Evolutionary conservation across 768 basidiomycete species (phyloP).

Genomic region (Leccinum subtestaceum): DNA sequence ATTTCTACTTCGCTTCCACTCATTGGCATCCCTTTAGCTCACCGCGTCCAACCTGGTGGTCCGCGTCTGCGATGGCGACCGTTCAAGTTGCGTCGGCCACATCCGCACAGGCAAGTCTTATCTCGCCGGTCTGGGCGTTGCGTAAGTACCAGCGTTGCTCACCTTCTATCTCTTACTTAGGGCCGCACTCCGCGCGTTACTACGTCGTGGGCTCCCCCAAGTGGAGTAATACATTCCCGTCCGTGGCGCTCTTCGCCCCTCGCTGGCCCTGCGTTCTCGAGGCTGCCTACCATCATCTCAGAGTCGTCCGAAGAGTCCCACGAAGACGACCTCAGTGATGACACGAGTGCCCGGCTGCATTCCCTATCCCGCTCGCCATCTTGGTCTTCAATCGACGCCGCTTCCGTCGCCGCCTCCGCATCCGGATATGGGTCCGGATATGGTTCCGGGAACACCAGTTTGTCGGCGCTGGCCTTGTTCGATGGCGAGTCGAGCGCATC

Average conservation of each 20-base stretch:
- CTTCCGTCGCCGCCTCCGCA: conserved; percentile 7
- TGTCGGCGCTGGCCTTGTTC: conserved; percentile 1
- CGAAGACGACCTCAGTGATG: background rate
- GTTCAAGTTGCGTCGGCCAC: background rate
- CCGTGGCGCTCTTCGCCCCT: conserved; percentile 33
- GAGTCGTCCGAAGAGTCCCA: conserved; percentile 22
- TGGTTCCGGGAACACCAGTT: conserved; percentile 13
- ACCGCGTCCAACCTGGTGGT: background rate
- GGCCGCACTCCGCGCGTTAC: conserved; percentile 16
- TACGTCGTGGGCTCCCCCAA: conserved; percentile 6
- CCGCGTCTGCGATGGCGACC: conserved; percentile 8
- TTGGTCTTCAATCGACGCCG: conserved; percentile 12
- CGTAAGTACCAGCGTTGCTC: background rate
- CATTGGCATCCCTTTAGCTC: background rate
- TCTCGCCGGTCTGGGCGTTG: background rate
- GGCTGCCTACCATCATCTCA: conserved; percentile 21
- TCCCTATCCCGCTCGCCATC: conserved; percentile 12
- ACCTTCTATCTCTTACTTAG: conserved; percentile 3
- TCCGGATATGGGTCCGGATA: conserved; percentile 11
- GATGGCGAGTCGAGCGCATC: conserved; percentile 24
- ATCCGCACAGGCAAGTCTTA: conserved; percentile 15
- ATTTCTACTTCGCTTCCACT: background rate
- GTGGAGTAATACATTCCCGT: conserved; percentile 17
- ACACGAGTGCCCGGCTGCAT: background rate
- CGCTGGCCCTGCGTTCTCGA: conserved; percentile 26